phyloP scores from a whole-genome alignment of 2,329 filamentous ascomycete species.

The Aureobasidium pullulans region DNA sequence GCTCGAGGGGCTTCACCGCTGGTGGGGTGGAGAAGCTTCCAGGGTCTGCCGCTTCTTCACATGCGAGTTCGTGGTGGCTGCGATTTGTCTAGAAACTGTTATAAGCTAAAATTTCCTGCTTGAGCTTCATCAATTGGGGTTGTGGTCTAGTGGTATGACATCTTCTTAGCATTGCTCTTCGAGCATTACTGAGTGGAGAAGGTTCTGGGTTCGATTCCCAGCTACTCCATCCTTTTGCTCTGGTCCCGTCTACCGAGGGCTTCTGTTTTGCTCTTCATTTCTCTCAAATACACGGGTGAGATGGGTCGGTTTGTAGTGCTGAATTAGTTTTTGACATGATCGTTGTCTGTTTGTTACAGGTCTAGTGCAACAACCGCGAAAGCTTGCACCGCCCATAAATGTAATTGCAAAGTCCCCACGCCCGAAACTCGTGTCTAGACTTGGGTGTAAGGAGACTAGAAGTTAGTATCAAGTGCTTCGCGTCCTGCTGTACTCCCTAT shows the following conservation, averaged over 20 bases:
- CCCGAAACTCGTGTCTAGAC: no score
- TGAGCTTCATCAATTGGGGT: background rate
- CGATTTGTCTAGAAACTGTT: no score
- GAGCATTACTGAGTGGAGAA: slow-evolving; percentile 8
- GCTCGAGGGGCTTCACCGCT: background rate
- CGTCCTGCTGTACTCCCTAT: no score
- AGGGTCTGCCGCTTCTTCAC: background rate
- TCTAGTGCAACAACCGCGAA: no score
- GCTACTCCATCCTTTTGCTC: background rate
- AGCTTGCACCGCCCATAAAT: no score
- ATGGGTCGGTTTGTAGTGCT: no score
- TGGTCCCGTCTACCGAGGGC: background rate
- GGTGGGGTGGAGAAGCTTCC: background rate
- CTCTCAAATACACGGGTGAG: no score
- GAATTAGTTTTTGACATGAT: no score
- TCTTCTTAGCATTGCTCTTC: slow-evolving; percentile 8
- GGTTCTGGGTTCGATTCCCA: slow-evolving; percentile 13
- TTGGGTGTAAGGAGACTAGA: no score
- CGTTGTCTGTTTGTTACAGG: no score
- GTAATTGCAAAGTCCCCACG: no score
- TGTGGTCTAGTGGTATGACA: slow-evolving; percentile 13
- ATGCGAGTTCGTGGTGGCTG: background rate
- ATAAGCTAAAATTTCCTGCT: background rate
- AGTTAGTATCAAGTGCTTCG: no score
- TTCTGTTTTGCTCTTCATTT: background rate